Evolutionary conservation across 148 eudicot genomes (phyloP), one percentile per base, ranked within the genome.

Genomic region (Cornus kousa): DNA sequence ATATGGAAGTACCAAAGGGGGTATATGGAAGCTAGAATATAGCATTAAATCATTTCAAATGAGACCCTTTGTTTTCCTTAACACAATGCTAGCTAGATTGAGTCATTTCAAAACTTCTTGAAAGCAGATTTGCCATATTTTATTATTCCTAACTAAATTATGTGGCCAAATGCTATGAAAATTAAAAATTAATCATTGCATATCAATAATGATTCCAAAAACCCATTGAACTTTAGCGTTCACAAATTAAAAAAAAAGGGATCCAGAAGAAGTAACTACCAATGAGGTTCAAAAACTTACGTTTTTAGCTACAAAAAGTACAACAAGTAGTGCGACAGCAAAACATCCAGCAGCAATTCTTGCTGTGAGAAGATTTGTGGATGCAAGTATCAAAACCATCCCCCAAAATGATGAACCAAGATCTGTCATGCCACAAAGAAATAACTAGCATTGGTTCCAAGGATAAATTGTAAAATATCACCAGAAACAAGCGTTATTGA

Each of bases 391-490:
- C 83, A 96, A 91, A 86, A 81, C 78, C 99, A 96, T 96, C 77
- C 99, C 99, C 99, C 99, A 96, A 81, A 96, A 96, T 79, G 99
- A 96, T 72, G 99, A 96, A 24, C 99, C 99, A 76, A 96, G 97
- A 89, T 96, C 99, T 96, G 81, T 66, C 12, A 79, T 48, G 66
- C 57, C 75, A 50, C 53, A 64, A 50, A 33, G 9, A 67, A 76
- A 67, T 16, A 53, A 53, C 59, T 53, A 24, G 33, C 19, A 46
- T n/a, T 67, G 33, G 43, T 65, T 66, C n/a, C 55, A 74, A 53
- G 0, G 16, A 74, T 10, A 22, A 12, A 40, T 70, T 66, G 16
- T 3, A 24, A 12, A 75, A 39, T 64, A 23, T 11, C 32, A 75
- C 71, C 14, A 53, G 17, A 53, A 12, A 53, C 19, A 53, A 53